phyloP scores from a whole-genome alignment of 805 yeast genomes.

The Brettanomyces anomalus region DNA sequence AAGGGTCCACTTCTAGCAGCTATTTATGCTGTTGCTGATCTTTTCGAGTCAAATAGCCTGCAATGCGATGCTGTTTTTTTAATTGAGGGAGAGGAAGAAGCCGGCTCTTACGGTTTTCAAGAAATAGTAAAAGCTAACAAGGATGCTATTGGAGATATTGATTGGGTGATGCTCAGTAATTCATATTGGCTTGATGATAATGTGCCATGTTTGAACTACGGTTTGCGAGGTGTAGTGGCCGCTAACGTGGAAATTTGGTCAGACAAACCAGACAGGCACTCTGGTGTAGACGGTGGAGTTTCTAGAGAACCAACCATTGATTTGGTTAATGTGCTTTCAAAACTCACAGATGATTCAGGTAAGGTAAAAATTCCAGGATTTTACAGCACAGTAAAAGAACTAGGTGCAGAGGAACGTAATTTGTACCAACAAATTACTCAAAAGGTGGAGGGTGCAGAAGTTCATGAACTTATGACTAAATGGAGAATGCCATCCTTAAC shows the following conservation, averaged over 20 bases:
- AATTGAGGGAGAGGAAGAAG: conserved; percentile 93
- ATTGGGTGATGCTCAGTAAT: conserved; percentile 84
- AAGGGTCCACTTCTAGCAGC: conserved; percentile 91
- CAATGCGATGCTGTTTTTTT: conserved; percentile 70
- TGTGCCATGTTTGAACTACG: conserved; percentile 89
- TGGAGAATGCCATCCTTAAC: conserved; percentile 92
- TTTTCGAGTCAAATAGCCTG: conserved; percentile 42
- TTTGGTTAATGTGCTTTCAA: conserved; percentile 60
- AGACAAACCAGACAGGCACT: conserved; percentile 81
- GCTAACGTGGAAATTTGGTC: conserved; percentile 63
- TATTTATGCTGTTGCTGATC: conserved; percentile 74
- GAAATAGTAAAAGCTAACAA: conserved; percentile 47
- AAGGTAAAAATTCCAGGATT: conserved; percentile 58
- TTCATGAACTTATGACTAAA: conserved; percentile 56
- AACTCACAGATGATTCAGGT: conserved; percentile 49
- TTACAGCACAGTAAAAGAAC: conserved; percentile 53
- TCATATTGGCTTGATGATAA: conserved; percentile 90
- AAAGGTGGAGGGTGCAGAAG: conserved; percentile 20
- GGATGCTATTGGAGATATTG: conserved; percentile 58
- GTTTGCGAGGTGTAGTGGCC: conserved; percentile 85
- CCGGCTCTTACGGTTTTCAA: conserved; percentile 82
- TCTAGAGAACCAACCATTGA: conserved; percentile 86
- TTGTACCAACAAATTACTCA: conserved; percentile 54
- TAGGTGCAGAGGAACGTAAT: conserved; percentile 42
- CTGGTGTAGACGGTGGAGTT: conserved; percentile 95